A percentile compares a stretch with the other conserved stretches of the same genome.
phyloP scores from a whole-genome alignment of 2,329 filamentous ascomycete species.

The Pseudocercospora fuligena region DNA sequence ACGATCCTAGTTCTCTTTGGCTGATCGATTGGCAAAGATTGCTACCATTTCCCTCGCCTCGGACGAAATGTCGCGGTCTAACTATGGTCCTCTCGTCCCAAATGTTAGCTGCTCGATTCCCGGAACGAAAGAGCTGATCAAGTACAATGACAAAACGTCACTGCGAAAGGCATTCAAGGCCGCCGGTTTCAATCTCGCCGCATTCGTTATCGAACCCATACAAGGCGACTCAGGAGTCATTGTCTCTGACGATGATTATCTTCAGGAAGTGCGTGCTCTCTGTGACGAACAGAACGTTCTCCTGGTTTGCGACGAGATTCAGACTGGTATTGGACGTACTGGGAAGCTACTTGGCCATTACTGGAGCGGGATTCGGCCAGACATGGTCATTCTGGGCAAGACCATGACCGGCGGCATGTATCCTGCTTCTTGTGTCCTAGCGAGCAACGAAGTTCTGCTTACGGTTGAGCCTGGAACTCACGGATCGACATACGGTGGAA shows the following conservation, averaged over 20 bases:
- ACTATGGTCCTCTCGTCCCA: constrained; percentile 94
- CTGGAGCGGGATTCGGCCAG: constrained; percentile 92
- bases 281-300: constrained; percentile 95
- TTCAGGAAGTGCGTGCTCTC: constrained; percentile 75
- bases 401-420: constrained; percentile 98
- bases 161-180: constrained; percentile 76
- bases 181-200: constrained; percentile 82
- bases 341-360: constrained; percentile 90
- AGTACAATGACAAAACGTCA: constrained; percentile 83
- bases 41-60: constrained; percentile 94
- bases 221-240: constrained; percentile 97
- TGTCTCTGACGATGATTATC: constrained; percentile 87
- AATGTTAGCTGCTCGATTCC: constrained; percentile 79
- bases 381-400: constrained; percentile 91
- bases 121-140: constrained; percentile 73
- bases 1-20: no score
- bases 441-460: constrained; percentile 87
- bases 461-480: constrained; percentile 95
- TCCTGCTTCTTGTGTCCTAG: constrained; percentile 90
- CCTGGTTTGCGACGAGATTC: constrained; percentile 95
- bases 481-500: constrained; percentile 94
- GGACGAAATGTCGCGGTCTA: constrained; percentile 91
- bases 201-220: constrained; percentile 93
- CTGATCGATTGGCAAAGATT: constrained; percentile 28
- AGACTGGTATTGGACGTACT: constrained; percentile 93